Evolutionary conservation across 768 basidiomycete genomes (phyloP).

Genomic region (Ramaria sp.): DNA sequence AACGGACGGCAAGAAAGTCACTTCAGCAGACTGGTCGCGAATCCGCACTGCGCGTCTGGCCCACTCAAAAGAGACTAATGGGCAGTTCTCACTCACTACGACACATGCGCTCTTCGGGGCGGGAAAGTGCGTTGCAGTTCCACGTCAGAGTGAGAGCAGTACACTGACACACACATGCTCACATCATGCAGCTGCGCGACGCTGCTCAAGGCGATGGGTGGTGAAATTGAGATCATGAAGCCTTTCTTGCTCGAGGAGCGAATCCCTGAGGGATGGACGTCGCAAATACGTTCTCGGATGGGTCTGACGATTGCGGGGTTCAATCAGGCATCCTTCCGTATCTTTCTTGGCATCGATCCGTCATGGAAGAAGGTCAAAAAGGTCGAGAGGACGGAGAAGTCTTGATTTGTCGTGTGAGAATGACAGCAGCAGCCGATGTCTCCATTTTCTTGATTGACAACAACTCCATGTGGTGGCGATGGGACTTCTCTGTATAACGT

Average conservation of each 20-base stretch:
- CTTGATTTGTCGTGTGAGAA: too few relatives aligned
- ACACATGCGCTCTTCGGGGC: slow-evolving; percentile 54
- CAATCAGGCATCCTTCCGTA: slow-evolving; percentile 24
- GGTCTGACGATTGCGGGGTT: slow-evolving; percentile 51
- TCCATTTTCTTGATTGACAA: too few relatives aligned
- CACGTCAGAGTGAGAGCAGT: not conserved
- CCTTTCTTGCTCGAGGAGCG: slow-evolving; percentile 57
- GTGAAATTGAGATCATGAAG: slow-evolving; percentile 42
- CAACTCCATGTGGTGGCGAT: too few relatives aligned
- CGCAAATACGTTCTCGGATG: slow-evolving; percentile 37
- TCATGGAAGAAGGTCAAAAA: slow-evolving; percentile 7
- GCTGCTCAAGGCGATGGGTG: slow-evolving; percentile 56
- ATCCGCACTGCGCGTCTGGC: slow-evolving; percentile 50
- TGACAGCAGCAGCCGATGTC: too few relatives aligned
- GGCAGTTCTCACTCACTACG: slow-evolving; percentile 38
- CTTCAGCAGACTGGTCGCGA: slow-evolving; percentile 44
- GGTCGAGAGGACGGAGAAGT: not conserved
- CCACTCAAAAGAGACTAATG: slow-evolving; percentile 41
- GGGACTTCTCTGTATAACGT: too few relatives aligned
- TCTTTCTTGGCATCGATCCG: slow-evolving; percentile 4
- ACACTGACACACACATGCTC: slow-evolving; percentile 6
- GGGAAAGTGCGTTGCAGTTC: slow-evolving; percentile 40
- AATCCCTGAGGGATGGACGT: slow-evolving; percentile 62
- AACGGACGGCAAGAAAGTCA: slow-evolving; percentile 49
- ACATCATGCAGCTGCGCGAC: slow-evolving; percentile 40